Conservation (phyloP, 2,329 filamentous ascomycete species). For the Microcyclospora pomicola region DNA sequence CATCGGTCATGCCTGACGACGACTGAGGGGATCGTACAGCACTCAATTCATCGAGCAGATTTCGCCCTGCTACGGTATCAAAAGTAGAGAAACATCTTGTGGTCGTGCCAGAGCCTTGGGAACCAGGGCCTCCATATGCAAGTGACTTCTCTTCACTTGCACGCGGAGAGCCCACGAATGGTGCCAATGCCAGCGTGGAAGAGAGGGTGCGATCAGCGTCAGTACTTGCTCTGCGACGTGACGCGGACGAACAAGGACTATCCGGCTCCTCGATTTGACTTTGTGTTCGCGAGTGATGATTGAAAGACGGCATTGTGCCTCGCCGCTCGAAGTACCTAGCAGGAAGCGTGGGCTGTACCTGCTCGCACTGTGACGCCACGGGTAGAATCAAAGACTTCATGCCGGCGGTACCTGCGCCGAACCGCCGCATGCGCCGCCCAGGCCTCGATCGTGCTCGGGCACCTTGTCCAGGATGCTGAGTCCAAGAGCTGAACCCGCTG, state of each 20-base stretch:
- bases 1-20: not conserved
- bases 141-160: not conserved
- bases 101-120: slow-evolving; percentile 5
- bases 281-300: no score
- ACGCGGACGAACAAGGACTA: no score
- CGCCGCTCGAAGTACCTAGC: slow-evolving; percentile 1
- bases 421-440: slow-evolving; percentile 21
- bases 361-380: slow-evolving; percentile 16
- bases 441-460: slow-evolving; percentile 7
- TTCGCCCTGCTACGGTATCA: slow-evolving; percentile 16
- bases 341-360: slow-evolving; percentile 3
- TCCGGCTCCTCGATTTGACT: no score
- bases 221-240: no score
- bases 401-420: slow-evolving; percentile 20
- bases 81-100: slow-evolving; percentile 12
- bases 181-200: not conserved
- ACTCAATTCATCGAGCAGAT: slow-evolving; percentile 22
- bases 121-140: slow-evolving; percentile 1
- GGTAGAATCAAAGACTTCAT: slow-evolving; percentile 23
- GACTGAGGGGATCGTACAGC: slow-evolving; percentile 8
- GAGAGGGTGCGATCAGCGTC: no score
- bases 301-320: not conserved
- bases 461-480: slow-evolving; percentile 4
- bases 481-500: slow-evolving; percentile 8
- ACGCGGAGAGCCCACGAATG: not conserved